phyloP scores from a whole-genome alignment of 257 asterid species.

The Nicotiana noctiflora region DNA sequence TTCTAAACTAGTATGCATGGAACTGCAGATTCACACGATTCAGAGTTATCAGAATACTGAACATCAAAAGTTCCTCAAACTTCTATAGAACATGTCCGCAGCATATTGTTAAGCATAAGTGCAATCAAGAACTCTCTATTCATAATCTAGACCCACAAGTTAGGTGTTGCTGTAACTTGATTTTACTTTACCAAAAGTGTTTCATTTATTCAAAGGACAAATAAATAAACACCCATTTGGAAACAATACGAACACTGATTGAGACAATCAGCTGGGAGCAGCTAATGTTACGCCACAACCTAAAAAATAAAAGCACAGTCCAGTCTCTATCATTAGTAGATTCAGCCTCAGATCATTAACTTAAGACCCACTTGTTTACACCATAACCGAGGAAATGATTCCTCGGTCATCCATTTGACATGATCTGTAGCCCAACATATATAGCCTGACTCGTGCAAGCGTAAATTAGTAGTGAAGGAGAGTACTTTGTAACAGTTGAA shows the following conservation, averaged over 20 bases:
- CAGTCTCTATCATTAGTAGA: neutral
- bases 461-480: neutral
- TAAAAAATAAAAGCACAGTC: neutral
- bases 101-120: neutral
- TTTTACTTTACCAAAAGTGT: neutral
- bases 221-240: neutral
- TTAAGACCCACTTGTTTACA: neutral
- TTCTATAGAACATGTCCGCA: neutral
- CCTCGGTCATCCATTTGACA: neutral
- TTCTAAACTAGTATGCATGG: neutral
- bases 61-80: neutral
- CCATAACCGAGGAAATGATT: neutral
- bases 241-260: neutral
- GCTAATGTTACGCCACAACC: neutral
- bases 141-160: neutral
- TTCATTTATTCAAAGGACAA: neutral
- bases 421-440: neutral
- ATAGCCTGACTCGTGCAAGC: neutral
- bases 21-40: neutral
- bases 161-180: neutral
- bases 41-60: neutral
- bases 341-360: neutral
- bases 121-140: neutral
- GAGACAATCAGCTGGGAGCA: neutral
- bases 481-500: neutral